phyloP scores from a whole-genome alignment of 2,329 filamentous ascomycete genomes.

The Talaromyces sp. region DNA sequence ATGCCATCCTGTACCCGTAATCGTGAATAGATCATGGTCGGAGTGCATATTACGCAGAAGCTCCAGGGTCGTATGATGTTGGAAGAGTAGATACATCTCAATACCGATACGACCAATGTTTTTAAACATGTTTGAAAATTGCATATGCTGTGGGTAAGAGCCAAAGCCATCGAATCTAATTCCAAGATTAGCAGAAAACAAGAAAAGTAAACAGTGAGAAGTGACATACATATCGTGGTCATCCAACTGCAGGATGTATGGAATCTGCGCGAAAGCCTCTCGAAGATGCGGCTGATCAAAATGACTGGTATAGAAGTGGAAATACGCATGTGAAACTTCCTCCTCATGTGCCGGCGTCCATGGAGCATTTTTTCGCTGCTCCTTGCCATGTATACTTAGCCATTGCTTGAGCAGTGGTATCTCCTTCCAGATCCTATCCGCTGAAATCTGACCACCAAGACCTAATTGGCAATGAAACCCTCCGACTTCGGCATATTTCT shows the following conservation, averaged over 20 bases:
- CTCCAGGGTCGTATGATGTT: slow-evolving; percentile 94
- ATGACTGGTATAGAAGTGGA: slow-evolving; percentile 97
- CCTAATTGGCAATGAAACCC: slow-evolving; percentile 94
- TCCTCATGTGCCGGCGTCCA: slow-evolving; percentile 97
- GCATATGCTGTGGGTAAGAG: slow-evolving; percentile 97
- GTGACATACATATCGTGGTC: slow-evolving; percentile 92
- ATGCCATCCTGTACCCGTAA: slow-evolving; percentile 97
- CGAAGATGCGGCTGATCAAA: slow-evolving; percentile 94
- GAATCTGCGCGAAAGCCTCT: slow-evolving; percentile 96
- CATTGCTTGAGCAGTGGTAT: slow-evolving; percentile 91
- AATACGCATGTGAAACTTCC: slow-evolving; percentile 92
- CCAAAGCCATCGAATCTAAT: slow-evolving; percentile 90
- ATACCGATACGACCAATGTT: slow-evolving; percentile 94
- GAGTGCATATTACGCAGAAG: slow-evolving; percentile 84
- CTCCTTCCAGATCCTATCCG: slow-evolving; percentile 93
- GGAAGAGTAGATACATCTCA: slow-evolving; percentile 97
- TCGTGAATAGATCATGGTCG: slow-evolving; percentile 89
- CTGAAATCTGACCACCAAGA: slow-evolving; percentile 91
- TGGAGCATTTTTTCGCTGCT: slow-evolving; percentile 80
- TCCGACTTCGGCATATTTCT: slow-evolving; percentile 94
- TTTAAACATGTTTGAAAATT: slow-evolving; percentile 95
- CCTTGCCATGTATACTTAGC: slow-evolving; percentile 88
- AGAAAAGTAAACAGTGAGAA: neutral
- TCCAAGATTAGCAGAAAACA: neutral
- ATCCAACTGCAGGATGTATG: slow-evolving; percentile 86